Conservation (phyloP, 345 rosid species). For the Syzygium aromaticum region DNA sequence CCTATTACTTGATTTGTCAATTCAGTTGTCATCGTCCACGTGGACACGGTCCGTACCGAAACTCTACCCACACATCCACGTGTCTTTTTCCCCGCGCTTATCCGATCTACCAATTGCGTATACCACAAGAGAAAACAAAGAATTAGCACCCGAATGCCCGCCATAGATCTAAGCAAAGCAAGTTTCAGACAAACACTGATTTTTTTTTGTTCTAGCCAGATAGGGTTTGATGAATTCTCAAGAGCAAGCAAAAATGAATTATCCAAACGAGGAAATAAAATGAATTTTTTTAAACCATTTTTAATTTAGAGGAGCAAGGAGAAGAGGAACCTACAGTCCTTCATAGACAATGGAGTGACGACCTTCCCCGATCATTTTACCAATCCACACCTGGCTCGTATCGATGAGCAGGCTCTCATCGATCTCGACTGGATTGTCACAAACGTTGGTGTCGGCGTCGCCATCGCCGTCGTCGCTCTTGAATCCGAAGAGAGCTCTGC, state of each 20-base stretch:
- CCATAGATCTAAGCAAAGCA: not conserved
- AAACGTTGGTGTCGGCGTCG: not conserved
- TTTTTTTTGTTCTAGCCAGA: not conserved
- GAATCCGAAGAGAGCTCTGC: not conserved
- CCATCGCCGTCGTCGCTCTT: not conserved
- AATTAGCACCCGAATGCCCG: not conserved
- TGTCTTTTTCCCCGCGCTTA: not conserved
- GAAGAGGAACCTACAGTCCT: conserved; percentile 36
- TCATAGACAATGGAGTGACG: conserved; percentile 26
- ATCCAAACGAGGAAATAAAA: not conserved
- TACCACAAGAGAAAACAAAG: not conserved
- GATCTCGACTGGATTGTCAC: conserved; percentile 1
- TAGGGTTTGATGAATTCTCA: not conserved
- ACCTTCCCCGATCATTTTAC: conserved; percentile 48
- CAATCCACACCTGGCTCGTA: conserved; percentile 12
- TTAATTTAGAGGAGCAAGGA: not conserved
- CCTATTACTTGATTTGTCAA: not conserved
- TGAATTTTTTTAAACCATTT: not conserved
- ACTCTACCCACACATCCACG: too few relatives aligned
- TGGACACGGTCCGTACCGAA: not conserved
- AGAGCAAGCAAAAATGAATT: not conserved
- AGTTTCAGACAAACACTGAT: not conserved
- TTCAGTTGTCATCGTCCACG: rapidly evolving
- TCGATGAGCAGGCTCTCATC: conserved; percentile 30
- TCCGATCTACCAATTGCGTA: not conserved